Evolutionary conservation across 116 monocot genomes (phyloP).

Genomic region (Thalassia testudinum): DNA sequence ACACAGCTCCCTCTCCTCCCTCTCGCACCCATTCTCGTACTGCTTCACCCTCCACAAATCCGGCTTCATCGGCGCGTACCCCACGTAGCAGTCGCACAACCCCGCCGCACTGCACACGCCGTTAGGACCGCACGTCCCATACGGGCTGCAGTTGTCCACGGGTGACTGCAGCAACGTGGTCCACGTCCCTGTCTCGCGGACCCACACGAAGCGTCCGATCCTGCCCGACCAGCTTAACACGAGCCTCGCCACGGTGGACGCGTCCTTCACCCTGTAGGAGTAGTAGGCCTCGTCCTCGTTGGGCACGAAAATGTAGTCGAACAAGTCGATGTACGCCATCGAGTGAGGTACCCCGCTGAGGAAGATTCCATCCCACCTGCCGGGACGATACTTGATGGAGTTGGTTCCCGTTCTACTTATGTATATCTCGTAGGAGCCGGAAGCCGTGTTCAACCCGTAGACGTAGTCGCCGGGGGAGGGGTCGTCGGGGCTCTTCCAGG

Average conservation of each 20-base stretch:
- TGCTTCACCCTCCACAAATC: neutral
- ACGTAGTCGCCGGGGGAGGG: constrained; percentile 17
- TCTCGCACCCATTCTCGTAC: constrained; percentile 8
- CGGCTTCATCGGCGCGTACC: constrained; percentile 8
- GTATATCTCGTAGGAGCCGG: neutral
- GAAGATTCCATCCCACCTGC: constrained; percentile 3
- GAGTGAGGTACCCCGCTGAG: neutral
- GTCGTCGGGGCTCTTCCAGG: constrained; percentile 15
- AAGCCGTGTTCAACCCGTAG: neutral
- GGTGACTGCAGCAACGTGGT: neutral
- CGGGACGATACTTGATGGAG: neutral
- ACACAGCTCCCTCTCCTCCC: constrained; percentile 5
- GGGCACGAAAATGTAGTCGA: neutral
- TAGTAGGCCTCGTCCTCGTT: constrained; percentile 4
- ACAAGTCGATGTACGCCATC: neutral
- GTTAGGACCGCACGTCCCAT: constrained; percentile 9
- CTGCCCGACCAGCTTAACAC: neutral
- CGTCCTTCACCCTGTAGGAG: neutral
- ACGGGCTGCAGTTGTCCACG: constrained; percentile 4
- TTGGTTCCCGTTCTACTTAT: neutral
- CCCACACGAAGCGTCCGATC: neutral
- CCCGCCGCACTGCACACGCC: constrained; percentile 11
- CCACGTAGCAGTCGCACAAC: constrained; percentile 6
- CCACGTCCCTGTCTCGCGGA: neutral
- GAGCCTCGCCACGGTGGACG: neutral